Conservation (phyloP, 176 grass and related monocot genomes). For the Dendrocalamus sinicus region DNA sequence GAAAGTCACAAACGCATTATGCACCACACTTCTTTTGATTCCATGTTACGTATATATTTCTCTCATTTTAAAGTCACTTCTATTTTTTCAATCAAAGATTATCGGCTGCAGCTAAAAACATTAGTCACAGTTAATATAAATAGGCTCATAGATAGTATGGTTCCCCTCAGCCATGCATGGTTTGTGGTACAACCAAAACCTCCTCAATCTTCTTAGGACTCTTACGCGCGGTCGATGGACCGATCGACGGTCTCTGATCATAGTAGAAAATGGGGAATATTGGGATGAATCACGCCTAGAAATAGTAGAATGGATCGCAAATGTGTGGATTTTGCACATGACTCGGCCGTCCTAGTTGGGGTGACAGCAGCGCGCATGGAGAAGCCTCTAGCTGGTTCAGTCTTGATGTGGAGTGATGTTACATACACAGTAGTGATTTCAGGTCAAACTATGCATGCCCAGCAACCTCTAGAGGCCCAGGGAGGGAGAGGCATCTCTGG, state of each 20-base stretch:
- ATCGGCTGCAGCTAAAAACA: no score
- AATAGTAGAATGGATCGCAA: neutral
- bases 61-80: no score
- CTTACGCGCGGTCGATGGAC: no score
- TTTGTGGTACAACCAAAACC: neutral
- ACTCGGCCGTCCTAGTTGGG: neutral
- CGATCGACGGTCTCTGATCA: no score
- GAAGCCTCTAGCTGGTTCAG: neutral
- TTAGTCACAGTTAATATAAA: no score
- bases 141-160: neutral
- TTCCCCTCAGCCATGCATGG: neutral
- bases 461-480: neutral
- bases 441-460: neutral
- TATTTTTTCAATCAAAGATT: no score
- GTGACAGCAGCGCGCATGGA: neutral
- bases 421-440: neutral
- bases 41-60: rapidly evolving
- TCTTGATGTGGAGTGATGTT: neutral
- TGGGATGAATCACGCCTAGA: no score
- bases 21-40: rapidly evolving
- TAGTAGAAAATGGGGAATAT: no score
- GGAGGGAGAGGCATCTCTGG: neutral
- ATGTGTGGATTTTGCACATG: neutral
- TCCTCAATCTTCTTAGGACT: no score
- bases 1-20: no score